These are phyloP conservation scores for Termitomyces heimii DNA, from an alignment of 768 basidiomycete species.

Conservation along the genomic window DNA sequence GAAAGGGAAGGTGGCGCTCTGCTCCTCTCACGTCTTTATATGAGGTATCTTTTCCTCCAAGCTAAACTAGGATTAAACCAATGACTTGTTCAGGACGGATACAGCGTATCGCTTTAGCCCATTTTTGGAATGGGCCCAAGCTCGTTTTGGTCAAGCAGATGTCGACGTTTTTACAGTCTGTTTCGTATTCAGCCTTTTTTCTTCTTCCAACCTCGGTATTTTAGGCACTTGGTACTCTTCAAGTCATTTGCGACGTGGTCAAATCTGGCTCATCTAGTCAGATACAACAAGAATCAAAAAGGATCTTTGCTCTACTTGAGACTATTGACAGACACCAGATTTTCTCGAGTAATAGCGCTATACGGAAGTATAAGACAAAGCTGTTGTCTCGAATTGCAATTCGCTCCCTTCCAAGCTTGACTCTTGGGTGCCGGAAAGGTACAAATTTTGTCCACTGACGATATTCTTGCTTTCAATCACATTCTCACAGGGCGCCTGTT, in stretches of 20 bases:
- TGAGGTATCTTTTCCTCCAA: conserved; percentile 45
- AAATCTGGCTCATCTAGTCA: conserved; percentile 57
- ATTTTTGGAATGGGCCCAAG: conserved; percentile 47
- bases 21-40: conserved; percentile 77
- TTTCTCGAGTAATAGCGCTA: conserved; percentile 51
- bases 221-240: conserved; percentile 64
- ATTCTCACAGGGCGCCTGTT: conserved; percentile 24
- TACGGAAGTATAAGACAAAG: conserved; percentile 68
- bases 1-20: conserved; percentile 82
- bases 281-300: conserved; percentile 35
- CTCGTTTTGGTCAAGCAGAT: conserved; percentile 26
- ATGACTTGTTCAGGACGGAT: conserved; percentile 46
- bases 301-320: conserved; percentile 40
- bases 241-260: conserved; percentile 63
- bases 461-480: not conserved
- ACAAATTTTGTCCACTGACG: conserved; percentile 6
- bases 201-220: not conserved
- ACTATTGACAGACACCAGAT: conserved; percentile 32
- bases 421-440: conserved; percentile 36
- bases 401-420: conserved; percentile 49
- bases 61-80: not conserved
- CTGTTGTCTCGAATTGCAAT: conserved; percentile 59
- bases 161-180: conserved; percentile 47
- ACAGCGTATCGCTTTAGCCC: conserved; percentile 37
- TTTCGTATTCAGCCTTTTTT: not conserved